phyloP scores from a whole-genome alignment of 768 basidiomycete species.

The Kwoniella dejecticola region DNA sequence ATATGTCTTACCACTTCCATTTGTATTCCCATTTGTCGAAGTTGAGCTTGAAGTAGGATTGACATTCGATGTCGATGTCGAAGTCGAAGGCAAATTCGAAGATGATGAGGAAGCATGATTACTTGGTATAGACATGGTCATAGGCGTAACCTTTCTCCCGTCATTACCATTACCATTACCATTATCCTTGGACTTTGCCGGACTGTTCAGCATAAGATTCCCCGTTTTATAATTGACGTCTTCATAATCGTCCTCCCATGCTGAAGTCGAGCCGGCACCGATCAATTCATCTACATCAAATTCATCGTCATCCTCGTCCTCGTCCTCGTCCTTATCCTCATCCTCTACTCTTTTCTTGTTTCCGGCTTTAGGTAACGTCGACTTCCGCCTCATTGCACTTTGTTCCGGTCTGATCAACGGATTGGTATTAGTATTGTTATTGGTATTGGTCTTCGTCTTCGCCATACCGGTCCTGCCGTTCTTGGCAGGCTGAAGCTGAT shows the following conservation, averaged over 20 bases:
- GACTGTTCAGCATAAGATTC: conserved; percentile 4
- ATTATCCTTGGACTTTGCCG: not conserved
- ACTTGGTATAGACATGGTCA: not conserved
- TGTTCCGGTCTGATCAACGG: not conserved
- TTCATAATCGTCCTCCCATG: conserved; percentile 5
- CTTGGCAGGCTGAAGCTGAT: too few relatives aligned
- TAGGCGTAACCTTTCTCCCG: not conserved
- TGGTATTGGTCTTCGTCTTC: not conserved
- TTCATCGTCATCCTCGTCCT: conserved; percentile 6
- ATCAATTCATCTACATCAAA: conserved; percentile 23
- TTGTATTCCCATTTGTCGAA: too few relatives aligned
- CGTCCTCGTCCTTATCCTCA: not conserved
- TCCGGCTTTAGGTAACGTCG: conserved; percentile 31
- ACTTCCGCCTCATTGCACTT: conserved; percentile 32
- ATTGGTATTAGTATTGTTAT: too few relatives aligned
- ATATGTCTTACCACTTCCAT: too few relatives aligned
- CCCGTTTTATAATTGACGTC: conserved; percentile 4
- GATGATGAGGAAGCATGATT: not conserved
- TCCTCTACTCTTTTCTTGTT: not conserved
- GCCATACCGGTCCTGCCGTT: too few relatives aligned
- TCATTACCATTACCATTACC: not conserved
- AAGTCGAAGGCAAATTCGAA: too few relatives aligned
- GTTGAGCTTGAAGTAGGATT: too few relatives aligned
- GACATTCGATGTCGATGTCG: too few relatives aligned
- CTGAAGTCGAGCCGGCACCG: not conserved